Conservation (phyloP, 495 filamentous ascomycete species). For the Aspergillus asperescens region DNA sequence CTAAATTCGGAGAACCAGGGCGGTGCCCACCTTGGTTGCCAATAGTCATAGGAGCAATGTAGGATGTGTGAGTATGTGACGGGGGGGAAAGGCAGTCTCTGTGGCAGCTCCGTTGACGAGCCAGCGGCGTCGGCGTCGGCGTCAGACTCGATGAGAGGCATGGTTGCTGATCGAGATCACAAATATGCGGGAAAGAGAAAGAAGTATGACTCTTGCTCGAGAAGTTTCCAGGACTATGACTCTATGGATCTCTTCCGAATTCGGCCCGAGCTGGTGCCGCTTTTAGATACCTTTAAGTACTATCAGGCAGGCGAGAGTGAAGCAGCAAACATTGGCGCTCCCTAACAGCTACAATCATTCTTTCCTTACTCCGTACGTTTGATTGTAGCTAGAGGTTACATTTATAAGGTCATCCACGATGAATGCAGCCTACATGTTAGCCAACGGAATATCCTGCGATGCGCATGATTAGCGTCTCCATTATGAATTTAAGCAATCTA, state of each 20-base stretch:
- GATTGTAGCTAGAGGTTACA: too few species aligned
- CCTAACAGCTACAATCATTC: too few species aligned
- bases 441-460: neutral
- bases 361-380: too few species aligned
- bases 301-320: too few species aligned
- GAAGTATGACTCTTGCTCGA: neutral
- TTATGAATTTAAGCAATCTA: too few species aligned
- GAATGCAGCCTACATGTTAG: too few species aligned
- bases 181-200: neutral
- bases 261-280: neutral
- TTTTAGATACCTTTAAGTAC: too few species aligned
- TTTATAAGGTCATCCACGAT: too few species aligned
- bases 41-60: constrained; percentile 88
- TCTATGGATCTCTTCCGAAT: neutral
- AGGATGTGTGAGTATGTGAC: constrained; percentile 80
- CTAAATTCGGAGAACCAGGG: neutral
- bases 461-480: constrained; percentile 15
- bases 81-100: constrained; percentile 68
- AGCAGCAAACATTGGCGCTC: too few species aligned
- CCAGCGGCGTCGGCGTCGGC: constrained; percentile 21
- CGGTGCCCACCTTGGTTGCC: constrained; percentile 59
- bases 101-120: constrained; percentile 18
- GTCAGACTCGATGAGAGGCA: constrained; percentile 34
- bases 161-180: neutral
- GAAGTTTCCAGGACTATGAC: neutral